phyloP scores from a whole-genome alignment of 1,284 basidiomycete species.

The Ustilago xerochloae region DNA sequence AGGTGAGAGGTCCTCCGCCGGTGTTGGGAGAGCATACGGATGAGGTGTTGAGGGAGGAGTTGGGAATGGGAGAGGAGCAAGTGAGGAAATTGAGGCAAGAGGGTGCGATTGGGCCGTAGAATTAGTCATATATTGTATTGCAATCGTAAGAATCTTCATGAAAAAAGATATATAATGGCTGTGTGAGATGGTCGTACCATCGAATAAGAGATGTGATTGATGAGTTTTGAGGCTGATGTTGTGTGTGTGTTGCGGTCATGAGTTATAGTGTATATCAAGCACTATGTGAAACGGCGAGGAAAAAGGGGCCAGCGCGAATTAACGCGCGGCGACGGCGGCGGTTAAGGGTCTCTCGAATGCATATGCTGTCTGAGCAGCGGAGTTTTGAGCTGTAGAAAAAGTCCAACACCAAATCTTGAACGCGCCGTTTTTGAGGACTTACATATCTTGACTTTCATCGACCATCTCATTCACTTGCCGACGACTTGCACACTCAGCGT shows the following conservation, averaged over 20 bases:
- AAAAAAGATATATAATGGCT: neutral
- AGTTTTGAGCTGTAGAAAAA: slow-evolving; percentile 4
- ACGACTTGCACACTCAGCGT: neutral
- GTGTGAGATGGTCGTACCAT: neutral
- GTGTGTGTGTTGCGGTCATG: no score
- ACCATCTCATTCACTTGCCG: neutral
- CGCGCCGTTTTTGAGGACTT: no score
- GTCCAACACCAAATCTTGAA: slow-evolving; percentile 10
- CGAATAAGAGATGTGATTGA: no score
- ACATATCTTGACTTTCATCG: no score
- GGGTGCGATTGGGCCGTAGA: slow-evolving; percentile 52
- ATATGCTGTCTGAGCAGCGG: slow-evolving; percentile 1
- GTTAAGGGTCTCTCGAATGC: slow-evolving; percentile 7
- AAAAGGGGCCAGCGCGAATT: slow-evolving; percentile 1
- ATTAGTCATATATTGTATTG: neutral
- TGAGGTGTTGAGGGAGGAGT: slow-evolving; percentile 71
- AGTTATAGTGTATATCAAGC: no score
- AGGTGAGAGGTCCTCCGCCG: slow-evolving; percentile 55
- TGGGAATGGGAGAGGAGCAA: slow-evolving; percentile 76
- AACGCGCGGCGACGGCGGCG: no score
- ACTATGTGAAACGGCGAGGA: no score
- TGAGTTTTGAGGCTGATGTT: no score
- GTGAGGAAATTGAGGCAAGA: slow-evolving; percentile 72
- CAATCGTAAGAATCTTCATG: neutral
- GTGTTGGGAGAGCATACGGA: slow-evolving; percentile 69